A percentile compares a stretch with the other conserved stretches of the same genome.
Conservation (phyloP, 768 basidiomycete species). For the Hebeloma cylindrosporum region DNA sequence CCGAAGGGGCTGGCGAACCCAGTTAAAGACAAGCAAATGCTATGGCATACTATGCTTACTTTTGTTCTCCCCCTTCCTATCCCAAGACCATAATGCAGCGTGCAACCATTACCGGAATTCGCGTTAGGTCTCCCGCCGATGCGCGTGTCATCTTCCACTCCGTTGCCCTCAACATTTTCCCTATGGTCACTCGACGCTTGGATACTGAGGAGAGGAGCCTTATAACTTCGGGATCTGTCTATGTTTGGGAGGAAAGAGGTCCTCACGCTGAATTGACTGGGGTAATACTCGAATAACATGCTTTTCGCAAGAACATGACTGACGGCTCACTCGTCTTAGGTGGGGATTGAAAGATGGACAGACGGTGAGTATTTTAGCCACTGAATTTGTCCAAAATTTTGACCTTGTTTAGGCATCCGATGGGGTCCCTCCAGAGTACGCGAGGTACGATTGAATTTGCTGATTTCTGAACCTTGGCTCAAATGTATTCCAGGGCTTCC, state of each 20-base stretch:
- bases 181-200: constrained; percentile 74
- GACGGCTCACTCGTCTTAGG: constrained; percentile 36
- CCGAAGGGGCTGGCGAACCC: constrained; percentile 27
- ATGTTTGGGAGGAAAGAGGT: constrained; percentile 84
- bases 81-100: constrained; percentile 41
- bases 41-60: constrained; percentile 25
- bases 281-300: constrained; percentile 36
- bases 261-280: constrained; percentile 72
- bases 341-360: constrained; percentile 82
- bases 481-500: constrained; percentile 56
- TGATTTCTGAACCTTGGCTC: constrained; percentile 5
- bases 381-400: neutral
- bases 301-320: neutral
- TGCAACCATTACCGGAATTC: constrained; percentile 51
- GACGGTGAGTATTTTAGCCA: constrained; percentile 48
- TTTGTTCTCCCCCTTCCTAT: constrained; percentile 15
- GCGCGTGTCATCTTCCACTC: constrained; percentile 72
- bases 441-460: constrained; percentile 46
- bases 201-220: constrained; percentile 73
- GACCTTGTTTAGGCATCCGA: constrained; percentile 41
- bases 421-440: constrained; percentile 83
- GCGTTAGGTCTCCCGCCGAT: constrained; percentile 51
- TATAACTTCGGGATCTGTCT: constrained; percentile 74
- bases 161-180: constrained; percentile 63
- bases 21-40: constrained; percentile 33